These are phyloP conservation scores for Malassezia slooffiae DNA, from an alignment of 1,284 basidiomycete genomes.

Conservation along the genomic window DNA sequence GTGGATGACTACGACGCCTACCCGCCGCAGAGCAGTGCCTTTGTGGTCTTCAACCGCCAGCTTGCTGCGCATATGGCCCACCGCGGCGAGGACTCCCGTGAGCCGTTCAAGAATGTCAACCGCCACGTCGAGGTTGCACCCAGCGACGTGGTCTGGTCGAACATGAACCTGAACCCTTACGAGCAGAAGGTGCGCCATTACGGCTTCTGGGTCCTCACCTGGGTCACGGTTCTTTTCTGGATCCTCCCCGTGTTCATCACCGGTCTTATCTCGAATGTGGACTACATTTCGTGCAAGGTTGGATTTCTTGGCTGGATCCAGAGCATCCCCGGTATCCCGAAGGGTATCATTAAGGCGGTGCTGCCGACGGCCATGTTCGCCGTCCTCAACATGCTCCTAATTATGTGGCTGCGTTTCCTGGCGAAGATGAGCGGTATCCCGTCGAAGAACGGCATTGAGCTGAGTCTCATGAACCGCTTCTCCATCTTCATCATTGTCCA, in stretches of 20 bases:
- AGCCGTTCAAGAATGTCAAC: slow-evolving; percentile 35
- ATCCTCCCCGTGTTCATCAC: slow-evolving; percentile 56
- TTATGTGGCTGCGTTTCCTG: slow-evolving; percentile 67
- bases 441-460: slow-evolving; percentile 67
- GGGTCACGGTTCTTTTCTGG: slow-evolving; percentile 60
- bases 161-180: slow-evolving; percentile 76
- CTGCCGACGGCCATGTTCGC: slow-evolving; percentile 72
- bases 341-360: slow-evolving; percentile 66
- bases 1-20: slow-evolving; percentile 52
- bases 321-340: slow-evolving; percentile 50
- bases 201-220: slow-evolving; percentile 51
- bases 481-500: slow-evolving; percentile 67
- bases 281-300: slow-evolving; percentile 58
- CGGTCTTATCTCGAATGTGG: slow-evolving; percentile 70
- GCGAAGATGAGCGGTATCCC: slow-evolving; percentile 71
- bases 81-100: slow-evolving; percentile 26
- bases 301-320: slow-evolving; percentile 75
- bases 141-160: slow-evolving; percentile 76
- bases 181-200: slow-evolving; percentile 58
- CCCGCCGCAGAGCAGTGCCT: slow-evolving; percentile 54
- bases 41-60: slow-evolving; percentile 85
- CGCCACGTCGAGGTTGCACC: slow-evolving; percentile 36
- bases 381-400: slow-evolving; percentile 79
- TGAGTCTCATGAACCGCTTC: slow-evolving; percentile 79
- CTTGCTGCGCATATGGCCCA: slow-evolving; percentile 53